Conservation (phyloP, 805 yeast species). For the Jamesozyma lodderae region DNA sequence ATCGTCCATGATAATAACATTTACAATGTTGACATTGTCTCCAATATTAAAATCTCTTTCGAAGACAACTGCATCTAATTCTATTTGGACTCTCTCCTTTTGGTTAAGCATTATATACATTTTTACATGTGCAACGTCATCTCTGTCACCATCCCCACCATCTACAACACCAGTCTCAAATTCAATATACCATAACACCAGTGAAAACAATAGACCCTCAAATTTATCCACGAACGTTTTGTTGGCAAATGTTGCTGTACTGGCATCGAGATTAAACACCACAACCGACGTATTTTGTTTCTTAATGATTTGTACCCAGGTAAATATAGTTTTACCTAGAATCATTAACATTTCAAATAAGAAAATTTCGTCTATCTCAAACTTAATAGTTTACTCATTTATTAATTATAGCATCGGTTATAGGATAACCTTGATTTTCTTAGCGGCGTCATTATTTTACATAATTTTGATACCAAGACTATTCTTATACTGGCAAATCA, state of each 20-base stretch:
- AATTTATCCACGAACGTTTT: conserved; percentile 75
- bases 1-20: conserved; percentile 58
- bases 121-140: conserved; percentile 13
- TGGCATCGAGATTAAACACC: conserved; percentile 77
- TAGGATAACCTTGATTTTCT: conserved; percentile 15
- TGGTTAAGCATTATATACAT: conserved; percentile 69
- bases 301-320: conserved; percentile 40
- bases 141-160: conserved; percentile 4
- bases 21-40: conserved; percentile 67
- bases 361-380: conserved; percentile 13
- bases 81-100: conserved; percentile 85
- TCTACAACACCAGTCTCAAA: conserved; percentile 1
- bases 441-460: conserved; percentile 13
- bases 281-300: conserved; percentile 77
- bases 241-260: conserved; percentile 74
- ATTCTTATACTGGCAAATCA: conserved; percentile 26
- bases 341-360: conserved; percentile 12
- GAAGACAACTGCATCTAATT: conserved; percentile 81
- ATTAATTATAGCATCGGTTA: conserved; percentile 18
- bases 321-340: conserved; percentile 26
- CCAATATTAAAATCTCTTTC: conserved; percentile 88
- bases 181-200: conserved; percentile 3
- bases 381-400: conserved; percentile 20
- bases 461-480: conserved; percentile 20
- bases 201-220: conserved; percentile 14